Evolutionary conservation across 78 protist species (phyloP).

Genomic region (Dictyostelium capitatum): DNA sequence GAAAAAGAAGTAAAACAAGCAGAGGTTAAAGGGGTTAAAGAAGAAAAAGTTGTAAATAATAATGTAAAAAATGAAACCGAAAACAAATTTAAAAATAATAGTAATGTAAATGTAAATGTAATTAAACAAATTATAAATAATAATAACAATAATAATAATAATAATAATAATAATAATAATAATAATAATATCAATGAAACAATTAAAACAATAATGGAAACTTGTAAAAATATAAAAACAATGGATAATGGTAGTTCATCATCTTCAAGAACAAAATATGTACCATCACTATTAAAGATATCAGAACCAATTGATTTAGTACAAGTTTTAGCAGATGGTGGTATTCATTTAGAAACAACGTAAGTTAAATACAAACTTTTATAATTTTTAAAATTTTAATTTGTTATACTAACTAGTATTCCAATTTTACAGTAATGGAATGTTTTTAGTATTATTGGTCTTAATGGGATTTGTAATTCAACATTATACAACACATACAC

Average conservation of each 20-base stretch:
- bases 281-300: not conserved
- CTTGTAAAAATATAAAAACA: not conserved
- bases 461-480: conserved; percentile 9
- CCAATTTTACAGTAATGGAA: not conserved
- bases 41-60: not conserved
- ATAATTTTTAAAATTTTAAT: too few species aligned
- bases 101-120: not conserved
- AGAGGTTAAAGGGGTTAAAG: not conserved
- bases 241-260: not conserved
- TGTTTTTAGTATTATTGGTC: conserved; percentile 24
- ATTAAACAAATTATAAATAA: too few species aligned
- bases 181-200: not conserved
- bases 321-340: conserved; percentile 7
- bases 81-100: not conserved
- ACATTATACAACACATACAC: not conserved
- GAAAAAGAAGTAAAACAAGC: too few species aligned
- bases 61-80: not conserved
- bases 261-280: not conserved
- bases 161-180: not conserved
- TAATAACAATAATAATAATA: not conserved
- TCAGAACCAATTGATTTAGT: conserved; percentile 3
- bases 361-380: too few species aligned
- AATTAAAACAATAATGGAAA: not conserved
- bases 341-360: conserved; percentile 20
- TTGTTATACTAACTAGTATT: not conserved